Evolutionary conservation across 2,329 filamentous ascomycete species (phyloP), one percentile per base, ranked within the genome.

Genomic region (Monilinia aucupariae): DNA sequence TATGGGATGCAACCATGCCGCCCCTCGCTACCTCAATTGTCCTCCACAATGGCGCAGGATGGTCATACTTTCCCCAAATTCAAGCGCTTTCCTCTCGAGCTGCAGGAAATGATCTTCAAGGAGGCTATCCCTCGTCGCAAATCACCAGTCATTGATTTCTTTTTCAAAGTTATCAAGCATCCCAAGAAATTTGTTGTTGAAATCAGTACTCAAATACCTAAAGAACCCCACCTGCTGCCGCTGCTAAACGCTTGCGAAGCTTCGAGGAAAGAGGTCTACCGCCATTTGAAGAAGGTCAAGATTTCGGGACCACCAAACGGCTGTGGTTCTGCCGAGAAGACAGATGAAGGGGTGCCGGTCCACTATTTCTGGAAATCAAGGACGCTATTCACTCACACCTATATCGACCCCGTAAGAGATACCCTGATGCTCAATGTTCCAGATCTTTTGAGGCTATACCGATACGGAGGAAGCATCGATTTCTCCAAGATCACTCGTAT

Each of bases 401-500:
- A 56, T 4, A 56, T 56, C 2, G 20, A 56, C 13, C 27, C 41
- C 32, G 4, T 20, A 13, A 47, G 27, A 47, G 54, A 56, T 2
- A 56, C 30, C 2, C n/a, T 56, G 30, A 56, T 56, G 54, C 27
- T 56, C 41, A 56, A 56, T 34, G 17, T 47, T 0, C 8, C 27
- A 2, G 41, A 47, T 34, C 27, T 56, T 34, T 0, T 47, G 4
- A 20, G 43, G 10, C 13, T 56, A 22, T 12, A 25, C 9, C 8
- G 9, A 10, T 34, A 47, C 13, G 8, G 54, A 20, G 30, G 27
- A 22, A 56, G 54, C 8, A 56, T 56, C 25, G 20, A 47, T 47
- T 4, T 47, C 7, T 25, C 41, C 13, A 37, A 20, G 0, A 10
- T 56, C 15, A 45, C 32, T n/a, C 41, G 30, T 8, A 34, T 56